Evolutionary conservation across 371 early-diverging fungal genomes (phyloP).

Genomic region (Chytridium lagenaria): DNA sequence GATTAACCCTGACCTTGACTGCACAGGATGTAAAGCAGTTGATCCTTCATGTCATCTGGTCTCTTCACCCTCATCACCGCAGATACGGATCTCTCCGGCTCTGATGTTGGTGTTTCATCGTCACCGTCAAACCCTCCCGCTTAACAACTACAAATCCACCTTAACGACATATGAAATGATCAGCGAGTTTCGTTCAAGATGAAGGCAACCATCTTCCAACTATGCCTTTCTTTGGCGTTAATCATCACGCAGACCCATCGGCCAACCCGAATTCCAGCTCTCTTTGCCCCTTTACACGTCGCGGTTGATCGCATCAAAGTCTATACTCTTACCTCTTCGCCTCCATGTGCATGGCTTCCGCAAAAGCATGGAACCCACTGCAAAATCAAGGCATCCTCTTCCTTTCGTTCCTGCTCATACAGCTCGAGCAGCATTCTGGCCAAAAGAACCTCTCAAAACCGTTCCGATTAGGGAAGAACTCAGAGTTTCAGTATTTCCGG

Average conservation of each 20-base stretch:
- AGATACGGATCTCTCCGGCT: conserved; percentile 4
- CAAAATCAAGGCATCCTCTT: not conserved
- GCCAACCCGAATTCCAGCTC: not conserved
- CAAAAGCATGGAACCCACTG: not conserved
- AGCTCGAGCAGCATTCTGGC: conserved; percentile 3
- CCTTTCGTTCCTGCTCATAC: not conserved
- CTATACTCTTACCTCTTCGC: conserved; percentile 21
- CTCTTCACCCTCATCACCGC: conserved; percentile 19
- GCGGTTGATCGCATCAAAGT: not conserved
- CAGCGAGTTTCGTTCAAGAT: conserved; percentile 3
- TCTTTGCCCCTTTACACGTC: not conserved
- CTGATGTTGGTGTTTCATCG: not conserved
- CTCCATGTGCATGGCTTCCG: conserved; percentile 13
- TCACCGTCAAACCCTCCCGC: not conserved
- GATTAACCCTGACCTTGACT: conserved; percentile 4
- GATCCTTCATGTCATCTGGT: conserved; percentile 17
- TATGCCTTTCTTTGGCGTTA: not conserved
- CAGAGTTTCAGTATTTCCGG: conserved; percentile 12
- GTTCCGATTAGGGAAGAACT: not conserved
- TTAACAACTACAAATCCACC: conserved; percentile 2
- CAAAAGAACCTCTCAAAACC: conserved; percentile 15
- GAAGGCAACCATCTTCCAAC: not conserved
- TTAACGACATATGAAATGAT: conserved; percentile 18
- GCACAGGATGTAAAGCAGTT: conserved; percentile 2
- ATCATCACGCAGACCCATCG: not conserved